phyloP scores from a whole-genome alignment of 75 land plant species.

The Sequoiadendron giganteum region DNA sequence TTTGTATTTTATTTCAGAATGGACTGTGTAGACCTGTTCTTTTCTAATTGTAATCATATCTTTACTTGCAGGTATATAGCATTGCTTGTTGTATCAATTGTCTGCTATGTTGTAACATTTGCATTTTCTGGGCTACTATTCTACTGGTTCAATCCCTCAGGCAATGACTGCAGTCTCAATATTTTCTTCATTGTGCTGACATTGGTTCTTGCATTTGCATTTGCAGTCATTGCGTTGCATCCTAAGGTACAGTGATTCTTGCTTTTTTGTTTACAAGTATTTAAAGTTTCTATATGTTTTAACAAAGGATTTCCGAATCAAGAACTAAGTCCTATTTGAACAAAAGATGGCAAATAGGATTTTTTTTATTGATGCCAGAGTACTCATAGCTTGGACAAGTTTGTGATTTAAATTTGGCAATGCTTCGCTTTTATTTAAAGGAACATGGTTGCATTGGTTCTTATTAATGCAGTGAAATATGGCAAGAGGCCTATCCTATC shows the following conservation, averaged over 20 bases:
- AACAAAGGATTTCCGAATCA: not conserved
- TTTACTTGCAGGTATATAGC: constrained; percentile 52
- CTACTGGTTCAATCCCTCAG: constrained; percentile 97
- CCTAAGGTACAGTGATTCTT: constrained; percentile 47
- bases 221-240: constrained; percentile 62
- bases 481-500: not conserved
- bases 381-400: not conserved
- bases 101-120: constrained; percentile 72
- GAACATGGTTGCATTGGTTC: not conserved
- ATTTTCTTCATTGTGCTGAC: constrained; percentile 90
- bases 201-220: constrained; percentile 73
- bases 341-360: not conserved
- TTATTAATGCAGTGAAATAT: not conserved
- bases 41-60: not conserved
- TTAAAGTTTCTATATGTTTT: not conserved
- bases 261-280: constrained; percentile 2
- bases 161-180: constrained; percentile 88
- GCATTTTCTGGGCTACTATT: constrained; percentile 71
- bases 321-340: not conserved
- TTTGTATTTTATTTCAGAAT: too few species aligned
- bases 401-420: not conserved
- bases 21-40: not conserved
- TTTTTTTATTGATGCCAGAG: not conserved
- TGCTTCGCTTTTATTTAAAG: not conserved
- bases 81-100: constrained; percentile 64